phyloP scores from a whole-genome alignment of 805 yeast genomes.

The Candida ponderosae region DNA sequence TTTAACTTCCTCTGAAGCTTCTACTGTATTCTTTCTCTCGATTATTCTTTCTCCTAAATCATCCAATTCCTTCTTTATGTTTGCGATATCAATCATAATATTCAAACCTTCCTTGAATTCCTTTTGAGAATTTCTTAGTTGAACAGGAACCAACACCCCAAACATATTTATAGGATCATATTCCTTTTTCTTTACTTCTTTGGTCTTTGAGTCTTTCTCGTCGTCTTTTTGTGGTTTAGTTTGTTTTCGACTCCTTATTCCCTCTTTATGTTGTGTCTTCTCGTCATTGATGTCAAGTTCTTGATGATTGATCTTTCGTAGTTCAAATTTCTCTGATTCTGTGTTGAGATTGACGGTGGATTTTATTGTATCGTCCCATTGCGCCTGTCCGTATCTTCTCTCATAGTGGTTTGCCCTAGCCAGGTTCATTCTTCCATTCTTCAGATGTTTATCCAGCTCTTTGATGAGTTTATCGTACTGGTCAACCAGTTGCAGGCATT shows the following conservation, averaged over 20 bases:
- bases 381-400: constrained; percentile 30
- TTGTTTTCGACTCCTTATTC: constrained; percentile 6
- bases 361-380: constrained; percentile 29
- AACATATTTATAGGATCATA: constrained; percentile 37
- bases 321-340: background rate
- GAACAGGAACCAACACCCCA: constrained; percentile 38
- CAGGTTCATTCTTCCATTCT: constrained; percentile 30
- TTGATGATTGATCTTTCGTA: background rate
- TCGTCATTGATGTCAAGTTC: constrained; percentile 1
- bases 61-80: constrained; percentile 1
- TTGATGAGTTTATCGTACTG: constrained; percentile 4
- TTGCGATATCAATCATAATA: constrained; percentile 2
- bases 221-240: background rate
- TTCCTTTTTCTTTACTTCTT: constrained; percentile 1
- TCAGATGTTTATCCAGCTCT: constrained; percentile 3
- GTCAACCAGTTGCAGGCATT: constrained; percentile 6
- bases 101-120: constrained; percentile 27
- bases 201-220: background rate
- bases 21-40: background rate
- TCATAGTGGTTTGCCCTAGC: constrained; percentile 38
- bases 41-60: background rate
- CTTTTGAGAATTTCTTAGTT: constrained; percentile 21
- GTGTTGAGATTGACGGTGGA: constrained; percentile 14
- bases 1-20: too few species aligned
- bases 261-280: background rate